Evolutionary conservation across 441 rosid species (phyloP).

Genomic region (Erysimum pusillum): DNA sequence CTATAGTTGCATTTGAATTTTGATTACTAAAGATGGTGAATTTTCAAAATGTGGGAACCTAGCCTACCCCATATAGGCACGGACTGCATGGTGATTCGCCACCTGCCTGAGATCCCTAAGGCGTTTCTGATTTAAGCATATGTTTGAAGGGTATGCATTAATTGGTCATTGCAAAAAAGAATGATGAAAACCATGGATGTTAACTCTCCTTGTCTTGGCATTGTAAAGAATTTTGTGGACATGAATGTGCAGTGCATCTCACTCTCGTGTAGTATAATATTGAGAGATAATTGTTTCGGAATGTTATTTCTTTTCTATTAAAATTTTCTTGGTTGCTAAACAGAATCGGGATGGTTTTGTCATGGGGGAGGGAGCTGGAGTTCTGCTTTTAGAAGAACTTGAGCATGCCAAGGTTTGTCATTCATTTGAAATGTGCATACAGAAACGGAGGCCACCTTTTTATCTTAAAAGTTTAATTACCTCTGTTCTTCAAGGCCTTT

Average conservation of each 20-base stretch:
- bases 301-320: not conserved
- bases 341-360: conserved; percentile 98
- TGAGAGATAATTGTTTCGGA: not conserved
- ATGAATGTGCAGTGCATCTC: not conserved
- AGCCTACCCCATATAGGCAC: not conserved
- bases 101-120: conserved; percentile 1
- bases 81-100: not conserved
- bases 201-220: conserved; percentile 1
- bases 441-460: too few relatives aligned
- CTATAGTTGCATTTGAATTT: not conserved
- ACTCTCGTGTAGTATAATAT: not conserved
- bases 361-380: conserved; percentile 99
- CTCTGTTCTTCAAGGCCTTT: too few relatives aligned
- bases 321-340: conserved; percentile 20
- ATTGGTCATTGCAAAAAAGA: not conserved
- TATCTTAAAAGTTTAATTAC: too few relatives aligned
- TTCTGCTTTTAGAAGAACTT: conserved; percentile 90
- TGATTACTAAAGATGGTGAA: conserved; percentile 3
- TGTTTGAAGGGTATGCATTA: conserved; percentile 22
- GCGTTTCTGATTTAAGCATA: not conserved
- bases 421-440: too few relatives aligned
- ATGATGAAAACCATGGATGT: not conserved
- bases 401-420: conserved; percentile 92
- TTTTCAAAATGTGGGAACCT: conserved; percentile 13
- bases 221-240: not conserved